These are phyloP conservation scores for Pythium folliculosum DNA, from an alignment of 352 stramenopile genomes.

Conservation along the genomic window DNA sequence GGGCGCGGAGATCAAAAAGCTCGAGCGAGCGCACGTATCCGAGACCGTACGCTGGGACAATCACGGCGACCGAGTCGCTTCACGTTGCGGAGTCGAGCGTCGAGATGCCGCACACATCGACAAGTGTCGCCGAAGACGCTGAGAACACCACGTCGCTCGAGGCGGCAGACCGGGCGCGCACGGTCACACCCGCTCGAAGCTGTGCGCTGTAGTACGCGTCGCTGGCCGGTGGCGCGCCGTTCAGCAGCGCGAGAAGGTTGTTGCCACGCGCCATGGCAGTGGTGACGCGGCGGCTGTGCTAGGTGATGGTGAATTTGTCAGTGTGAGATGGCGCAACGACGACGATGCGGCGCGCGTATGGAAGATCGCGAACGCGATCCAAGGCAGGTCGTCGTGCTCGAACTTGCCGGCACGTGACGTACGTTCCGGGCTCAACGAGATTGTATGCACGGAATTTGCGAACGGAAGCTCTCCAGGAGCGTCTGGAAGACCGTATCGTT, in stretches of 20 bases:
- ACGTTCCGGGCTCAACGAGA: background rate
- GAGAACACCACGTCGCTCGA: background rate
- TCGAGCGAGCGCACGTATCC: background rate
- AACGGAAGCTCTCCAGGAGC: background rate
- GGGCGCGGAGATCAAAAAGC: background rate
- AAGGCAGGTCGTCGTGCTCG: background rate
- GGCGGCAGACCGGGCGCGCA: too few species aligned
- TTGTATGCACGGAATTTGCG: background rate
- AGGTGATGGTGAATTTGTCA: background rate
- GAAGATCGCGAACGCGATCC: slow-evolving; percentile 5
- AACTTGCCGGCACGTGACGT: background rate
- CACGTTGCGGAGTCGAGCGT: slow-evolving; percentile 2
- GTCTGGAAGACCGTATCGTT: background rate
- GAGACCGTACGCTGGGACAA: slow-evolving; percentile 7
- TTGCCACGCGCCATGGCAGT: slow-evolving; percentile 1
- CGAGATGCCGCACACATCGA: slow-evolving; percentile 3
- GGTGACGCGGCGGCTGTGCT: background rate
- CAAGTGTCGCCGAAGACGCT: background rate
- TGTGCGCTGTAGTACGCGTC: background rate
- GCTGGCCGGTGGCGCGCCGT: background rate
- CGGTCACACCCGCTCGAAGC: background rate
- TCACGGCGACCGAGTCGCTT: slow-evolving; percentile 3
- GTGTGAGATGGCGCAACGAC: background rate
- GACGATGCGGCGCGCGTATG: background rate
- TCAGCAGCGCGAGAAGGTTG: slow-evolving; percentile 5